Base-by-base conservation (phyloP, 2,329 filamentous ascomycete genomes). In the Fusarium hostae region DNA sequence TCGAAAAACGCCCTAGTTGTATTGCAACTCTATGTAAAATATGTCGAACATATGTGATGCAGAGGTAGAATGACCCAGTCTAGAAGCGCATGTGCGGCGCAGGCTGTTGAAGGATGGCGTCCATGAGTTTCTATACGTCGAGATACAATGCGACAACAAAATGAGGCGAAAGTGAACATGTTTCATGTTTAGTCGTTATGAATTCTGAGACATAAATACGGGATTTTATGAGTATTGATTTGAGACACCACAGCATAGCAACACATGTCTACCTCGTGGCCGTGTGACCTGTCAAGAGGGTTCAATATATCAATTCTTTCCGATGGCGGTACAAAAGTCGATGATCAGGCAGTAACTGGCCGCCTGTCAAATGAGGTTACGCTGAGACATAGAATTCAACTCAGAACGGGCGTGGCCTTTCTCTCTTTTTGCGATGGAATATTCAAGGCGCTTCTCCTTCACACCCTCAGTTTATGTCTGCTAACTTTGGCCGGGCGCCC, bases 271-370 rank as follows among this genome's bases (percentile, higher is more conserved):
- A 48, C 68, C 59, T 68, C 64, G 68, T 69, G 59, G 56, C 63
- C 50, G 63, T 71, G 68, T 64, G 54, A 68, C 58, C 47, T 62
- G 45, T 54, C 40, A 56, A 47, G 48, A 39, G 35, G 34, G 37
- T 22, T 65, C 50, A 40, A 50, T 34, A 61, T 34, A 44, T 37
- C 43, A 34, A 47, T 51, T 24, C 34, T 26, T 34, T 37, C 43
- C 47, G 44, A 55, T 44, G 22, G 48, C 40, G 28, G 50, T 47
- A 45, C 44, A 45, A 41, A 50, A 18, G 40, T 28, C 39, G 54
- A 66, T 41, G 50, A 55, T 60, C 30, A 66, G 66, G 60, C 66
- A 70, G 60, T 66, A 70, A 66, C 66, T 32, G 43, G 35, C 48
- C 54, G 66, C 62, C 50, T 61, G 66, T 60, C 59, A 54, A 59